These are phyloP conservation scores for Boletus edulis DNA, from an alignment of 768 basidiomycete species.

Conservation along the genomic window DNA sequence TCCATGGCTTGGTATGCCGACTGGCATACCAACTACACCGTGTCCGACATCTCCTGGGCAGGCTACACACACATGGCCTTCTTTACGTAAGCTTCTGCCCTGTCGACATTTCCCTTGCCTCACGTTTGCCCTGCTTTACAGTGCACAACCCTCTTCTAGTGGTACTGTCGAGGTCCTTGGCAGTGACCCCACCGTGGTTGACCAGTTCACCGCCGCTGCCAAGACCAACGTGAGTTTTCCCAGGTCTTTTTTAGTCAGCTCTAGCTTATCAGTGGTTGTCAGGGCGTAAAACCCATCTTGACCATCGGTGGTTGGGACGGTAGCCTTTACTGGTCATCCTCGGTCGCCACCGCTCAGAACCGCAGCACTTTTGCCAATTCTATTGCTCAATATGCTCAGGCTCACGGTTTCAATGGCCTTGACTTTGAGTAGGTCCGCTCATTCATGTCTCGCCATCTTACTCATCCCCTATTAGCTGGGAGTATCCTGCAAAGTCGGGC, in stretches of 20 bases:
- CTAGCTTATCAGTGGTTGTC: background rate
- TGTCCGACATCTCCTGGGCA: conserved; percentile 58
- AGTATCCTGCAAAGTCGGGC: conserved; percentile 72
- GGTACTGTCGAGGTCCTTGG: conserved; percentile 12
- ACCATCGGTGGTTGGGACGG: conserved; percentile 72
- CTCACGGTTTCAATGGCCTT: conserved; percentile 58
- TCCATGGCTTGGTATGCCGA: conserved; percentile 70
- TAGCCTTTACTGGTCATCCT: conserved; percentile 57
- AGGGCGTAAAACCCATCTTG: conserved; percentile 57
- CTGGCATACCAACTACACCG: conserved; percentile 52
- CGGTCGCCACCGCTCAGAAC: conserved; percentile 52
- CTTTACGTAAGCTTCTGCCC: conserved; percentile 44
- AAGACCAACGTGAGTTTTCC: conserved; percentile 20
- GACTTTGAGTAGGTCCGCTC: conserved; percentile 58
- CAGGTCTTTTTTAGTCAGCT: too few relatives aligned
- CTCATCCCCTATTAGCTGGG: conserved; percentile 58
- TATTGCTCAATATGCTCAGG: conserved; percentile 44
- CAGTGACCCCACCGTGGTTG: conserved; percentile 2
- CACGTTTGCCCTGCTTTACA: background rate
- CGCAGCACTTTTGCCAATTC: conserved; percentile 58
- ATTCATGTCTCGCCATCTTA: background rate
- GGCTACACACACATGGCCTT: conserved; percentile 69
- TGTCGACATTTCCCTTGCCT: background rate
- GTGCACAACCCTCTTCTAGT: conserved; percentile 22
- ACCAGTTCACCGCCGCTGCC: conserved; percentile 26